Evolutionary conservation across 78 protist genomes (phyloP).

Genomic region (Neovahlkampfia damariscottae): DNA sequence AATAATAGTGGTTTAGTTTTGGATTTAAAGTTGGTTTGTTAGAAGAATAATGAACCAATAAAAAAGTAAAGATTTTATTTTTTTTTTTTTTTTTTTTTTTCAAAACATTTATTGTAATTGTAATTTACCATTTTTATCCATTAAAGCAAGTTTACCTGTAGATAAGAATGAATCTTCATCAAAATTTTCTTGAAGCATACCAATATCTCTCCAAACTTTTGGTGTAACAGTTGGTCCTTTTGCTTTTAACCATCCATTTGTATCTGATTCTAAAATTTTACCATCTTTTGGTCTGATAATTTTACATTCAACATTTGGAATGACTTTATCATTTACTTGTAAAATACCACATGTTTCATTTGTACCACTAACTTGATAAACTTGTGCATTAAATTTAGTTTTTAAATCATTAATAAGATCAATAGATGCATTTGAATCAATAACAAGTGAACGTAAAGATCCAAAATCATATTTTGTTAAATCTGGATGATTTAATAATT

Average conservation of each 20-base stretch:
- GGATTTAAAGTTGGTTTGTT: too few relatives aligned
- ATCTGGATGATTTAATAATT: not conserved
- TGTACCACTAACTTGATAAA: not conserved
- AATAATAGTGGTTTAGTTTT: too few relatives aligned
- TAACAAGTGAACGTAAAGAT: not conserved
- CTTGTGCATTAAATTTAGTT: not conserved
- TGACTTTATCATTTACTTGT: not conserved
- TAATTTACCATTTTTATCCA: not conserved
- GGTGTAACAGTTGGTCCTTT: not conserved
- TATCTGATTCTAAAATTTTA: not conserved
- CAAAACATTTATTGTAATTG: not conserved
- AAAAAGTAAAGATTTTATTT: too few relatives aligned
- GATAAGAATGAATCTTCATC: not conserved
- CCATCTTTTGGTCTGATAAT: not conserved
- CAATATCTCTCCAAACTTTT: not conserved
- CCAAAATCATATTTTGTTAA: not conserved
- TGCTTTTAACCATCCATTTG: not conserved
- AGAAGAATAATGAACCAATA: too few relatives aligned
- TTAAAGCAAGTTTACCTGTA: not conserved
- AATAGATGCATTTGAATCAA: not conserved
- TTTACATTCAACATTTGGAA: not conserved
- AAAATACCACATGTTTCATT: not conserved
- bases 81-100: too few relatives aligned
- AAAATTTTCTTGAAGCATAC: not conserved
- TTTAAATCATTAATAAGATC: not conserved